Evolutionary conservation across 176 grass and related monocot genomes (phyloP), one percentile per base, ranked within the genome.

Genomic region (Lolium rigidum): DNA sequence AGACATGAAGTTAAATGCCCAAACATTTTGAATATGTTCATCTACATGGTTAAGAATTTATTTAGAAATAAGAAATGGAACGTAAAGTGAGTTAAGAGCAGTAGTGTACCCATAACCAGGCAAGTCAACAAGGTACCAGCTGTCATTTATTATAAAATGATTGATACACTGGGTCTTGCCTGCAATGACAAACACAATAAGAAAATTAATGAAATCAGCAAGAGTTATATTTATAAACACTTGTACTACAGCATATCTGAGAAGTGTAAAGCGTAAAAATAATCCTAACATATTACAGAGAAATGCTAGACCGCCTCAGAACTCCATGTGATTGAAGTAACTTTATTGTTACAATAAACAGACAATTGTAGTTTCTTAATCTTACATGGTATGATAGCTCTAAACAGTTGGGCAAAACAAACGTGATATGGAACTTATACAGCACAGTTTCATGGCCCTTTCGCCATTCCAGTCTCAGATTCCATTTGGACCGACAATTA

Each of bases 111-210:
- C 96, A 84, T 95, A 98, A 61, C 96, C 96, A 91, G 96, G 96
- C 72, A 98, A 89, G 83, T 98, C 96, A 68, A 98, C 96, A 63
- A 98, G 92, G 86, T 92, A 98, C 96, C 96, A 98, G 62, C 88
- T 91, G 65, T 98, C 96, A 76, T 98, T 98, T 91, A 98, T 93
- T 82, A 88, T 90, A 69, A 98, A 98, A 91, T 98, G 96, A 86
- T 98, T 98, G 84, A 98, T 98, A 54, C 88, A 95, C 72, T 95
- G 96, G 7, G 96, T 98, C 86, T 98, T 98, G 21, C 96, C 93
- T 98, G 89, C 66, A 94, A 83, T 22, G 10, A 85, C 16, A 82
- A 18, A 18, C 70, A 81, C 9, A 82, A 21, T 35, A 72, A 63
- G 21, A 43, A 75, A 76, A 57, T 65, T 47, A 85, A 82, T 26